A percentile compares a stretch with the other conserved stretches of the same genome.
Evolutionary conservation across 164 flowering plant genomes (phyloP).

Genomic region (Chloranthus sessilifolius): DNA sequence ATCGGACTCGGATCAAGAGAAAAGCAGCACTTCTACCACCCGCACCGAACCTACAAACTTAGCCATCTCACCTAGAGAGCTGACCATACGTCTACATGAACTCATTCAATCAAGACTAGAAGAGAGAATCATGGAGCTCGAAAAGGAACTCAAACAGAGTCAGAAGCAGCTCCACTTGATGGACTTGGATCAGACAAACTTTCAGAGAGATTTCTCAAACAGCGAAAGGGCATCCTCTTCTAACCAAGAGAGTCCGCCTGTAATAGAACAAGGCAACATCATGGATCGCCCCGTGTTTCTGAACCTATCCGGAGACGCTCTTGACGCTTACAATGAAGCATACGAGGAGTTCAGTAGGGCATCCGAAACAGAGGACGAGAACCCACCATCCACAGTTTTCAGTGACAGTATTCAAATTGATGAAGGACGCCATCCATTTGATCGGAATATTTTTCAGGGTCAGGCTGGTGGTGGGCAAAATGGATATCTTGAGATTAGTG

Average conservation of each 20-base stretch:
- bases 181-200: conserved; percentile 30
- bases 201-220: conserved; percentile 23
- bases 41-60: conserved; percentile 31
- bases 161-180: conserved; percentile 30
- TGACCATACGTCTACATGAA: conserved; percentile 72
- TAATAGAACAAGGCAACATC: conserved; percentile 12
- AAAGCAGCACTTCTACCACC: conserved; percentile 32
- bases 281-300: conserved; percentile 36
- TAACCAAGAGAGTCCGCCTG: conserved; percentile 20
- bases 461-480: conserved; percentile 7
- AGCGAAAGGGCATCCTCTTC: conserved; percentile 24
- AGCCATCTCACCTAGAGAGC: conserved; percentile 71
- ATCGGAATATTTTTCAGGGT: conserved; percentile 1
- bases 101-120: conserved; percentile 73
- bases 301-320: conserved; percentile 57
- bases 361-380: conserved; percentile 36
- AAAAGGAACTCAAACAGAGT: conserved; percentile 56
- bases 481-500: conserved; percentile 6
- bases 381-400: conserved; percentile 11
- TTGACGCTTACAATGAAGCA: conserved; percentile 59
- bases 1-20: conserved; percentile 30
- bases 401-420: conserved; percentile 5
- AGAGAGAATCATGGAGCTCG: conserved; percentile 67
- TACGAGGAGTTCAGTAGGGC: conserved; percentile 38
- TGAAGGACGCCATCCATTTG: conserved; percentile 5